A percentile compares a stretch with the other conserved stretches of the same genome.
phyloP scores from a whole-genome alignment of 306 rosid genomes.

The Lathyrus aphaca region DNA sequence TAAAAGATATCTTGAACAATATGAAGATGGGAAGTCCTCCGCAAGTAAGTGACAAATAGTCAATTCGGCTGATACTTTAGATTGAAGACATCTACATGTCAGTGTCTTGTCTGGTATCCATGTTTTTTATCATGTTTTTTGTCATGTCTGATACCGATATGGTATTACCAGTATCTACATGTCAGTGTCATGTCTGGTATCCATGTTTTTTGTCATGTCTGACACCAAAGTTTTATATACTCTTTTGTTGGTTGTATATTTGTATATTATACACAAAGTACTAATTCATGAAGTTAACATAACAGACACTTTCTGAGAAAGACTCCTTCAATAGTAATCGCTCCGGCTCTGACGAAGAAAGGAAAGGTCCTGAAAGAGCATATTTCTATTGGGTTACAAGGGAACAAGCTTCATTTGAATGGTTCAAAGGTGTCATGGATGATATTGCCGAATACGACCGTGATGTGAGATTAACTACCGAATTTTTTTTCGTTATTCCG shows the following conservation, averaged over 20 bases:
- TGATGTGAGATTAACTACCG: slow-evolving; percentile 54
- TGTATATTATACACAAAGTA: neutral
- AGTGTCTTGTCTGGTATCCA: neutral
- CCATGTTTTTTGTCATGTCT: neutral
- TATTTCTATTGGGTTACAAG: slow-evolving; percentile 97
- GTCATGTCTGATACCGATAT: no score
- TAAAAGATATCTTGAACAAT: slow-evolving; percentile 72
- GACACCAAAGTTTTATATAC: neutral
- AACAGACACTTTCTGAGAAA: slow-evolving; percentile 33
- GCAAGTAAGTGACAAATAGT: slow-evolving; percentile 46
- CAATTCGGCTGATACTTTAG: neutral
- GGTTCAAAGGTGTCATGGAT: slow-evolving; percentile 99
- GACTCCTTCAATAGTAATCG: slow-evolving; percentile 6
- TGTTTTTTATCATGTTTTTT: neutral
- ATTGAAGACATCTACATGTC: neutral
- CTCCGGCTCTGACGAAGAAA: slow-evolving; percentile 8
- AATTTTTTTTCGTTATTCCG: slow-evolving; percentile 1
- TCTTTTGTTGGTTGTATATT: neutral
- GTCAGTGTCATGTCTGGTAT: neutral
- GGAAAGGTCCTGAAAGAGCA: slow-evolving; percentile 73
- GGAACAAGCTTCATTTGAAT: slow-evolving; percentile 92
- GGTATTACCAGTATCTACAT: neutral
- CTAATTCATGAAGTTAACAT: slow-evolving; percentile 8
- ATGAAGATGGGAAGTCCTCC: slow-evolving; percentile 41
- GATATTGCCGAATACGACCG: slow-evolving; percentile 80